A percentile compares a stretch with the other conserved stretches of the same genome.
Evolutionary conservation across 495 filamentous ascomycete genomes (phyloP).

Genomic region (Bacidia rubella): DNA sequence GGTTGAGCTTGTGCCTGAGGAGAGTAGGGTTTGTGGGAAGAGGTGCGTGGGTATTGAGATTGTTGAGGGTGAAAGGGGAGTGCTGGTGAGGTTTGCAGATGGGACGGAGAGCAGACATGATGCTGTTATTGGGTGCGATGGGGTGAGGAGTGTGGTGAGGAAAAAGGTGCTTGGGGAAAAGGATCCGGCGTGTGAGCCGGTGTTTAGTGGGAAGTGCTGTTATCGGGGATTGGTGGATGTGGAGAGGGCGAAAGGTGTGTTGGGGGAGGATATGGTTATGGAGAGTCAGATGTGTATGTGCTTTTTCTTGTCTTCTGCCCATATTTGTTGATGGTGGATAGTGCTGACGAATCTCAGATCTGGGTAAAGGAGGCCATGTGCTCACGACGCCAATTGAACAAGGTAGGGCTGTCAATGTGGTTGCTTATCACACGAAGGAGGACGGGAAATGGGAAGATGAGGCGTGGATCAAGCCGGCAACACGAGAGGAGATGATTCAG

Average conservation of each 20-base stretch:
- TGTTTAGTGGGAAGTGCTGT: conserved; percentile 35
- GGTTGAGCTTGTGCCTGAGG: conserved; percentile 31
- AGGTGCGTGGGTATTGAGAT: conserved; percentile 20
- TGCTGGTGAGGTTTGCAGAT: conserved; percentile 23
- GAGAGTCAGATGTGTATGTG: conserved; percentile 31
- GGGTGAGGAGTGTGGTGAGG: conserved; percentile 25
- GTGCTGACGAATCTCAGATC: conserved; percentile 13
- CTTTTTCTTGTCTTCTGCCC: background rate
- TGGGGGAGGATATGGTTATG: conserved; percentile 34
- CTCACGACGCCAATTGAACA: conserved; percentile 36
- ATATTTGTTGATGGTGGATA: background rate
- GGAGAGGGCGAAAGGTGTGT: conserved; percentile 31
- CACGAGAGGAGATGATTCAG: conserved; percentile 25
- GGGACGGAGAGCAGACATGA: conserved; percentile 28
- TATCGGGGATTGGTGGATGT: conserved; percentile 41
- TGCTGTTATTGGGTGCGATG: conserved; percentile 28
- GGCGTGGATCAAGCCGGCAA: conserved; percentile 44
- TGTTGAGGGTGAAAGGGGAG: conserved; percentile 13
- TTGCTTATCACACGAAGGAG: conserved; percentile 23
- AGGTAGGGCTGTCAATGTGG: conserved; percentile 30
- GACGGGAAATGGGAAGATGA: conserved; percentile 22
- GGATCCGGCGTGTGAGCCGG: conserved; percentile 26
- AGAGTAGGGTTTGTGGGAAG: conserved; percentile 34
- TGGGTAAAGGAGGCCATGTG: conserved; percentile 33
- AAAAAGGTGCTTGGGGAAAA: conserved; percentile 26